phyloP scores from a whole-genome alignment of 2,329 filamentous ascomycete species.

The Sordariomycetes sp. region DNA sequence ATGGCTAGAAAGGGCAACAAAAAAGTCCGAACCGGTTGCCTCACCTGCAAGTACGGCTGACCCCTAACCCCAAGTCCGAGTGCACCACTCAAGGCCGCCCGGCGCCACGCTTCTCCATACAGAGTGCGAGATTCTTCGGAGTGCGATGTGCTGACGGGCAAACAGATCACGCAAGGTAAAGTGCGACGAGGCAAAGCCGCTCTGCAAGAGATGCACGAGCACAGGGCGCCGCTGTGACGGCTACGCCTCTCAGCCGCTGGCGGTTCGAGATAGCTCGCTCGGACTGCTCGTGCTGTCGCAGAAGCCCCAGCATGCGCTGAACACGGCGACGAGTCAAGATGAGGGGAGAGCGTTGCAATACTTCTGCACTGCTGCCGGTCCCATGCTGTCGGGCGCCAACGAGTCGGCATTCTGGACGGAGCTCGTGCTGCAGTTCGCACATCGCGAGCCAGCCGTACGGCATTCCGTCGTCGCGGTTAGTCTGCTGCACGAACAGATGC shows the following conservation, averaged over 20 bases:
- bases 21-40: neutral
- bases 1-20: neutral
- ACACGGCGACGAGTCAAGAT: neutral
- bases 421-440: neutral
- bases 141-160: neutral
- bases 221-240: constrained; percentile 15
- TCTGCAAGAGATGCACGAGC: constrained; percentile 14
- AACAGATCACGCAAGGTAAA: constrained; percentile 16
- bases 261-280: no score
- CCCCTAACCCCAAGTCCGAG: neutral
- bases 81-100: no score
- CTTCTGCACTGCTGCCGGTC: neutral
- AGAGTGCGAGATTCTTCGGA: no score
- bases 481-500: neutral
- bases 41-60: neutral
- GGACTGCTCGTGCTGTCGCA: no score
- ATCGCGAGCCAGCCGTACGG: neutral
- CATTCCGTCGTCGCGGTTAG: neutral
- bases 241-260: constrained; percentile 15
- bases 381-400: neutral
- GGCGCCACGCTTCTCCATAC: no score
- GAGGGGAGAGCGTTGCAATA: neutral
- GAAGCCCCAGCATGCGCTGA: neutral
- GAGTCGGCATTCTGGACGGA: neutral
- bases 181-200: constrained; percentile 19